Evolutionary conservation across 176 grass and related monocot species (phyloP), one percentile per base, ranked within the genome.

Genomic region (Zea luxurians): DNA sequence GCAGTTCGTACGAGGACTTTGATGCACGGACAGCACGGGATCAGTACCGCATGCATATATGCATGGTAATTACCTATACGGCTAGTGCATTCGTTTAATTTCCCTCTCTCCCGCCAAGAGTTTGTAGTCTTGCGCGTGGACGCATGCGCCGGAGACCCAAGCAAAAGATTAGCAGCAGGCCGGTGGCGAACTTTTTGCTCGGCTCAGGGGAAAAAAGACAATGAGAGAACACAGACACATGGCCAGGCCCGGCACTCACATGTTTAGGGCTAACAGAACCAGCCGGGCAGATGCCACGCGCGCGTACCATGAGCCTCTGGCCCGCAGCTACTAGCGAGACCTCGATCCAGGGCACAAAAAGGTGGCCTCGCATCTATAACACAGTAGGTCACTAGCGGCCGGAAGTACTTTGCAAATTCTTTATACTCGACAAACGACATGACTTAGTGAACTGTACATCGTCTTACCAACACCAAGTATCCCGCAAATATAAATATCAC

Each of bases 61-160:
- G 27, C 0, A 27, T 0, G 27, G 27, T 27, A 27, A 27, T 27
- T 27, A 27, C 27, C 27, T 27, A 27, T 27, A 27, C 1, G 27
- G 27, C 27, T 27, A 27, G 27, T 27, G 27, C 27, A 27, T 27
- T 27, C 27, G 27, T 66, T 36, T 11, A 8, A 12, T 18, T 1
- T 40, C 18, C 9, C 3, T 15, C 43, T 35, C 45, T 48, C 73
- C 7, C 27, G 43, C 63, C 48, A 27, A 68, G 52, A 18, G 2
- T 34, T 70, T 77, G 64, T 76, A 70, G 16, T 49, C 64, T 61
- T 69, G 16, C 49, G 64, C 13, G 52, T 69, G 81, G 81, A 68
- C 34, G 17, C 37, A 83, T 17, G 64, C 73, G 12, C 18, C 77
- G 46, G 47, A 54, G 79, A 73, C n/a, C 70, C 4, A 37, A 66